Evolutionary conservation across 1,284 basidiomycete species (phyloP), one percentile per base, ranked within the genome.

Genomic region (Pseudozyma thailandica): DNA sequence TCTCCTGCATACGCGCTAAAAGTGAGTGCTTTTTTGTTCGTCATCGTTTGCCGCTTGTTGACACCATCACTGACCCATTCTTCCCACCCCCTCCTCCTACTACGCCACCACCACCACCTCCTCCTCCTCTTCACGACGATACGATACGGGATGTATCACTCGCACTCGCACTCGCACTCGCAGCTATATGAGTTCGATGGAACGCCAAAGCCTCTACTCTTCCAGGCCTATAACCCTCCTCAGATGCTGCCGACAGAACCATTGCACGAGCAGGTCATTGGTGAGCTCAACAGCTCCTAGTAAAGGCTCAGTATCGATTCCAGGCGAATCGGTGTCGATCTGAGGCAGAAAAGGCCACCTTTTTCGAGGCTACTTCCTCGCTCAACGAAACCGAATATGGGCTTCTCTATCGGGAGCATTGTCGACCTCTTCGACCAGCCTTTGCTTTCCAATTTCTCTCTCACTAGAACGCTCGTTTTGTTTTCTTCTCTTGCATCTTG

Each of bases 161-260:
- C n/a, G n/a, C n/a, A n/a, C n/a, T n/a, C n/a, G n/a, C n/a, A n/a
- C n/a, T n/a, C n/a, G n/a, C n/a, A 16, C 33, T 16, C 13, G 15
- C 15, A 35, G 33, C 15, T 35, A 6, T 79, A 77, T 39, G 47
- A 53, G 20, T 75, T 64, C 26, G 72, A 81, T 28, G 80, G 80
- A 3, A 30, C 30, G 4, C 73, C 64, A 1, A 71, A 76, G 23
- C 73, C 74, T 2, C 28, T 76, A 9, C 52, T 82, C 50, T 81
- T 53, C 18, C 65, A 78, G 50, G 54, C 51, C 2, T 73, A 50
- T 41, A 42, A 78, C 21, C 80, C 80, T 13, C 74, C 80, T 2
- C 61, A 65, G 47, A 82, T 82, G 80, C 57, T 81, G 48, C 80
- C 80, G 1, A 79, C 75, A 5, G 47, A 72, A 48, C 73, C 78